These are phyloP conservation scores for Auricularia heimuer DNA, from an alignment of 768 basidiomycete species.

Conservation along the genomic window DNA sequence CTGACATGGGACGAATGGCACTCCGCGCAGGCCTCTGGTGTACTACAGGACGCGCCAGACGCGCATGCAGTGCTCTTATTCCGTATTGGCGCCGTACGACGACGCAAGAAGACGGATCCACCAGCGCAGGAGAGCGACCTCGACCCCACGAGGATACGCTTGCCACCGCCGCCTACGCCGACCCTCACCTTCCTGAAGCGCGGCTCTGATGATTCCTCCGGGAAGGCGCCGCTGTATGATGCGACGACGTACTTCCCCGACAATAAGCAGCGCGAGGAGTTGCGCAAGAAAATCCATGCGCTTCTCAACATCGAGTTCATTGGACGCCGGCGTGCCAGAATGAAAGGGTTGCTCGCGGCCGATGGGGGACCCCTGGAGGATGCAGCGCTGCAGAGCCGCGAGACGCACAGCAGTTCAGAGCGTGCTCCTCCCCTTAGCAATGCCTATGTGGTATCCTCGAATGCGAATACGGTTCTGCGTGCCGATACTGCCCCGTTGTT, in stretches of 20 bases:
- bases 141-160: background rate
- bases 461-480: constrained; percentile 35
- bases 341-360: background rate
- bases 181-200: background rate
- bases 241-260: background rate
- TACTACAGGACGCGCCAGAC: background rate
- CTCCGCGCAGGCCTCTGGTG: background rate
- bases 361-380: too few species aligned
- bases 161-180: background rate
- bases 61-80: background rate
- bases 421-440: constrained; percentile 33
- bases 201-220: background rate
- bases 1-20: background rate
- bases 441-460: constrained; percentile 56
- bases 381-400: too few species aligned
- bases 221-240: background rate
- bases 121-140: background rate
- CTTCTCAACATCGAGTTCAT: background rate
- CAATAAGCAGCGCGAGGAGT: background rate
- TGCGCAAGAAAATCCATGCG: background rate
- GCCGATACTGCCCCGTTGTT: constrained; percentile 57
- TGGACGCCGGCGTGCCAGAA: background rate
- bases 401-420: too few species aligned
- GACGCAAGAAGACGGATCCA: background rate
- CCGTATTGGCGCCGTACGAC: background rate